Evolutionary conservation across 2,329 filamentous ascomycete genomes (phyloP).

Genomic region (Cordyceps cateniannulata): DNA sequence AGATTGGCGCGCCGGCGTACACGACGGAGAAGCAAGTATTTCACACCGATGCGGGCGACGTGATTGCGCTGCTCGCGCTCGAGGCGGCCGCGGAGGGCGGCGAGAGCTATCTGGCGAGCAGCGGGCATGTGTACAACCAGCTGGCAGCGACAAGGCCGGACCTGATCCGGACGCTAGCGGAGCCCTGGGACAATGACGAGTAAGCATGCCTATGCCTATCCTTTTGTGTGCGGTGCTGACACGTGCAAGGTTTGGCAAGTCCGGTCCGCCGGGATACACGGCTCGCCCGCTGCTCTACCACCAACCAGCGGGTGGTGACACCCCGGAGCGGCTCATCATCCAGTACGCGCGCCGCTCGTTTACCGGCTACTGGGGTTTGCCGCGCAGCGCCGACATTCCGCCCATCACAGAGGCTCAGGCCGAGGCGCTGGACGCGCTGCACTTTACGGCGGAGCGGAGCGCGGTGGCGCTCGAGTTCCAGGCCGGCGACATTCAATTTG

Average conservation of each 20-base stretch:
- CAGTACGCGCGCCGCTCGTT: constrained; percentile 56
- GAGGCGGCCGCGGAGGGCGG: constrained; percentile 47
- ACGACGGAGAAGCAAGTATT: constrained; percentile 57
- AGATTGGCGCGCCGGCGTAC: constrained; percentile 52
- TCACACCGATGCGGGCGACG: constrained; percentile 54
- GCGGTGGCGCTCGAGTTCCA: constrained; percentile 39
- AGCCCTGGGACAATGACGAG: constrained; percentile 41
- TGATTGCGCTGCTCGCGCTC: constrained; percentile 52
- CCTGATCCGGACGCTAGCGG: constrained; percentile 48
- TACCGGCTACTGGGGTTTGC: constrained; percentile 49
- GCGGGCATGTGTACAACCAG: constrained; percentile 56
- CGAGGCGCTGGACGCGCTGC: constrained; percentile 45
- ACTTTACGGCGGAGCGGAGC: constrained; percentile 42
- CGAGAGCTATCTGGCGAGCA: constrained; percentile 50
- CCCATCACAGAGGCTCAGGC: constrained; percentile 48
- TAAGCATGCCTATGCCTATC: constrained; percentile 21
- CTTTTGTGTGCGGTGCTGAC: not conserved
- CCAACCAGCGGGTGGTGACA: constrained; percentile 37
- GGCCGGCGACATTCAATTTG: constrained; percentile 47
- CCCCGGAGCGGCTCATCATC: constrained; percentile 48
- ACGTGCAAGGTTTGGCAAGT: constrained; percentile 42
- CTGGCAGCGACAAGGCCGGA: constrained; percentile 52
- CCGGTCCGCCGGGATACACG: constrained; percentile 34
- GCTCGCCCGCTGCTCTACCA: constrained; percentile 50
- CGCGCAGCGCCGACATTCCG: constrained; percentile 47